Conservation (phyloP, 116 monocot genomes). For the Papilionanthe hybrid region DNA sequence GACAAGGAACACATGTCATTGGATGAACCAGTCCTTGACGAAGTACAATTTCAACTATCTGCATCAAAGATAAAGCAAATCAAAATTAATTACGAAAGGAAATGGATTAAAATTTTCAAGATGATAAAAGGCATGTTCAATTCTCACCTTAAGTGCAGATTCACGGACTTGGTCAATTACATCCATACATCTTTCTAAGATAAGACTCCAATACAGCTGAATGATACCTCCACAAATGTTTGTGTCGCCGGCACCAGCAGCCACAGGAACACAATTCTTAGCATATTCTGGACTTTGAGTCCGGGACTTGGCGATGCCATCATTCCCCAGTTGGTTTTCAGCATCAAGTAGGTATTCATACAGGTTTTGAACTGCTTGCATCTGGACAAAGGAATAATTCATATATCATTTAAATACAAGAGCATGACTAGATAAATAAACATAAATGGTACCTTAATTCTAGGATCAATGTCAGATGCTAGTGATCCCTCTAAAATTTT, state of each 20-base stretch:
- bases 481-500: slow-evolving; percentile 72
- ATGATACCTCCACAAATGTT: slow-evolving; percentile 97
- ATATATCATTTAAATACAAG: background rate
- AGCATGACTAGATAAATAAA: slow-evolving; percentile 7
- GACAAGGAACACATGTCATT: slow-evolving; percentile 89
- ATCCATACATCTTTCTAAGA: slow-evolving; percentile 81
- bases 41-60: slow-evolving; percentile 98
- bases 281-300: slow-evolving; percentile 27
- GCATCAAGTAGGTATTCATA: slow-evolving; percentile 90
- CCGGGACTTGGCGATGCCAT: slow-evolving; percentile 18
- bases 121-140: background rate
- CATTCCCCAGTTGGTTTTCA: slow-evolving; percentile 67
- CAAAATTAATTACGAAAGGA: slow-evolving; percentile 2
- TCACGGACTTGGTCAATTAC: slow-evolving; percentile 71
- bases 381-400: slow-evolving; percentile 39
- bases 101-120: background rate
- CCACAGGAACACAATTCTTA: slow-evolving; percentile 64
- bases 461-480: slow-evolving; percentile 55
- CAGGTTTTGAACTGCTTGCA: slow-evolving; percentile 87
- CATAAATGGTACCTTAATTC: slow-evolving; percentile 57
- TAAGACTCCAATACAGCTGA: slow-evolving; percentile 85
- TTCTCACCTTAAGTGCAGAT: slow-evolving; percentile 67
- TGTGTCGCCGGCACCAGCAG: slow-evolving; percentile 98
- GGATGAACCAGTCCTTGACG: slow-evolving; percentile 99
- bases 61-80: slow-evolving; percentile 15